A percentile compares a stretch with the other conserved stretches of the same genome.
phyloP scores from a whole-genome alignment of 805 yeast genomes.

The Saturnispora zaruensis region DNA sequence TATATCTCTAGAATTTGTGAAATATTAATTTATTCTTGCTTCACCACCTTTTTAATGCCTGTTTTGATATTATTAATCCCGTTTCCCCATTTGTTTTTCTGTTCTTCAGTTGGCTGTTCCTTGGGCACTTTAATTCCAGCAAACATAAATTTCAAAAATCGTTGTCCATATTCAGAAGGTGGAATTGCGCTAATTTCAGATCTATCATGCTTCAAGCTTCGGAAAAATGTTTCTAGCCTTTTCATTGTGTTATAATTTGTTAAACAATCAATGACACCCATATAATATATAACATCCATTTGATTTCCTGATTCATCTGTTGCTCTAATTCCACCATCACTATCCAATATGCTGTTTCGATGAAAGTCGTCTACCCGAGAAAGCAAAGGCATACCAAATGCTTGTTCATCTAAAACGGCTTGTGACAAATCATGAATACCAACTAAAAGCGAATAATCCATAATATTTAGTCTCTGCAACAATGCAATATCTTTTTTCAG shows the following conservation, averaged over 20 bases:
- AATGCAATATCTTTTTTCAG: constrained; percentile 66
- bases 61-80: neutral
- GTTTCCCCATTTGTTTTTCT: neutral
- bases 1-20: neutral
- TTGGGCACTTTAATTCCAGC: constrained; percentile 10
- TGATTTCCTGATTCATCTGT: constrained; percentile 58
- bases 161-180: constrained; percentile 78
- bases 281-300: constrained; percentile 62
- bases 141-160: constrained; percentile 66
- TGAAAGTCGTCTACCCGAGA: constrained; percentile 19
- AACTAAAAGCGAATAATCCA: constrained; percentile 89
- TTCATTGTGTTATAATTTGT: constrained; percentile 72
- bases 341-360: constrained; percentile 16
- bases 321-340: constrained; percentile 75
- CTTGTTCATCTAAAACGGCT: constrained; percentile 27
- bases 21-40: neutral
- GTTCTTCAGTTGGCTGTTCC: neutral
- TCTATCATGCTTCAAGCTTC: constrained; percentile 60
- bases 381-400: constrained; percentile 18
- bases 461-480: constrained; percentile 67
- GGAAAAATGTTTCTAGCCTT: constrained; percentile 76
- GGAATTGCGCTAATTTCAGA: constrained; percentile 82
- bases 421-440: constrained; percentile 80
- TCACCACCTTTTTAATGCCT: neutral
- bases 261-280: constrained; percentile 91